Evolutionary conservation across 148 eudicot species (phyloP), one percentile per base, ranked within the genome.

Genomic region (Rhododendron vialii): DNA sequence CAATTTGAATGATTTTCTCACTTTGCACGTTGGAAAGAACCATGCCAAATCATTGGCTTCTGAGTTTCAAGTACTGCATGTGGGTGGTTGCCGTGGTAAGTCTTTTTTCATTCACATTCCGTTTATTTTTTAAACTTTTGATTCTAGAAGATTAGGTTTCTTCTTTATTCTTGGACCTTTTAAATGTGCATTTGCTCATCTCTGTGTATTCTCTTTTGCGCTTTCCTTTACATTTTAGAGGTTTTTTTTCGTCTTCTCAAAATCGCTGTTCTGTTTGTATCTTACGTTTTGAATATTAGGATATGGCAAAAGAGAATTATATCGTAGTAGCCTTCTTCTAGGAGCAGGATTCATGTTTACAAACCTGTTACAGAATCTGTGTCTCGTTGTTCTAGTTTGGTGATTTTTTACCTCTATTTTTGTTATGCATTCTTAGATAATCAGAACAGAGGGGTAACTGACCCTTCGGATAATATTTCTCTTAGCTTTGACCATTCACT

Each of bases 31-130:
- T 79, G 88, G 84, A 79, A 47, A 88, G 53, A 86, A 90, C 41
- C 77, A 20, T 90, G 71, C 67, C 77, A 81, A 71, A 80, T 80
- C 88, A 65, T 71, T 86, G 87, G 91, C 84, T 82, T 82, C 85
- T 53, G 85, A 86, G 69, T 87, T 95, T 81, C 91, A 90, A 88
- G 82, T 88, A 81, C 89, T 96, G 85, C 98, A 95, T 85, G 88
- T 96, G 71, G 96, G 98, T 86, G 94, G 98, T 83, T 96, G 98
- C 90, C 89, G 76, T 28, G 95, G 99, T 96, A 81, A 86, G 90
- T 87, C 22, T 15, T 18, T 69, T 69, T 85, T 77, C 24, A 36
- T 73, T 87, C 33, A 82, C 14, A 74, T 65, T 51, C 61, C 12
- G 51, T 81, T 65, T 71, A 30, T 71, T 26, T 84, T 67, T 74